Conservation (phyloP, 1,284 basidiomycete genomes). For the Ustilago xerochloae region DNA sequence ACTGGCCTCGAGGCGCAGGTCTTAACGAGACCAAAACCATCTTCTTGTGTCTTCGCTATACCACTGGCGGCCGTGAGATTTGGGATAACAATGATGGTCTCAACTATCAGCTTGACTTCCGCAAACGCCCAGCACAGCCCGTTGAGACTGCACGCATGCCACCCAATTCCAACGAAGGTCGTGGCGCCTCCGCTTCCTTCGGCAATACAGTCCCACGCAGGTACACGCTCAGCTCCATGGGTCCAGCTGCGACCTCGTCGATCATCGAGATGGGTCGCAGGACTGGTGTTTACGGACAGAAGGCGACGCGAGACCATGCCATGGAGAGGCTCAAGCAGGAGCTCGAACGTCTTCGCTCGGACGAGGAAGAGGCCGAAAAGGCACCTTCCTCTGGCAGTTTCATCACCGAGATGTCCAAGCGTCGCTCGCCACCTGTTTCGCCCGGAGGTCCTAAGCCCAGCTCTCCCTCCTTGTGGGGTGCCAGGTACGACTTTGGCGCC, state of each 20-base stretch:
- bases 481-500: constrained; percentile 72
- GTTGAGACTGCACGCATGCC: constrained; percentile 30
- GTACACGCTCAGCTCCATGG: constrained; percentile 41
- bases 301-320: constrained; percentile 57
- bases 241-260: constrained; percentile 33
- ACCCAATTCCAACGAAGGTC: constrained; percentile 22
- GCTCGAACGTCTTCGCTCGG: constrained; percentile 70
- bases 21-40: constrained; percentile 86
- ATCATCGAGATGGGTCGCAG: constrained; percentile 57
- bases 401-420: constrained; percentile 42
- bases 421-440: constrained; percentile 58
- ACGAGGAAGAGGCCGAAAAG: constrained; percentile 69
- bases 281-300: constrained; percentile 61
- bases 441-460: constrained; percentile 63
- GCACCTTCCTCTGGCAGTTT: constrained; percentile 34
- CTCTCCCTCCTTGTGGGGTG: constrained; percentile 57
- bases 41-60: constrained; percentile 83
- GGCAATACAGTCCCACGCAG: constrained; percentile 40
- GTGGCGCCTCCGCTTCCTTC: constrained; percentile 17
- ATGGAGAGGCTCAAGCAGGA: constrained; percentile 71
- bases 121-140: constrained; percentile 52
- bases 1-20: constrained; percentile 67
- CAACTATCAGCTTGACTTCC: constrained; percentile 79
- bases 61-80: constrained; percentile 78
- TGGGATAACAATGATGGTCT: constrained; percentile 91